Evolutionary conservation across 768 basidiomycete species (phyloP), one percentile per base, ranked within the genome.

Genomic region (Boletus huronensis): DNA sequence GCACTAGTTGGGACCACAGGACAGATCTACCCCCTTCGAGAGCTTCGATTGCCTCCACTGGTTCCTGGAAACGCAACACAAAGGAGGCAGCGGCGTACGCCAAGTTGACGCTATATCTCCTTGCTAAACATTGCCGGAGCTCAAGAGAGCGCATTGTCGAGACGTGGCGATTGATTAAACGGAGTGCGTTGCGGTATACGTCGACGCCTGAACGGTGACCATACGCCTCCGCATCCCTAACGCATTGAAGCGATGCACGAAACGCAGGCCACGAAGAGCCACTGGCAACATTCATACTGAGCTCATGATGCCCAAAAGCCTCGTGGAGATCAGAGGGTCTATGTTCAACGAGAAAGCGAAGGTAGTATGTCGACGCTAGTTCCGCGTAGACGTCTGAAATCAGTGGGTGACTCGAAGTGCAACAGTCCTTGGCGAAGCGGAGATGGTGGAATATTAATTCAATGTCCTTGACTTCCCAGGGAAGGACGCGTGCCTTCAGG

Each of bases 1-100:
- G 68, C 46, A 60, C 67, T 1, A 69, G 54, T 34, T 75, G 73
- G 16, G 60, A 57, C 74, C 73, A 75, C 48, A 74, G 29, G 8
- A 72, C n/a, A 5, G 67, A 67, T 16, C 74, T 61, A 3, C 70
- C 73, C 13, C 54, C 50, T 43, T 74, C 74, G 6, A 75, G 59
- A 1, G 56, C 43, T 41, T 70, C 71, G 21, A 75, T 47, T 1
- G 69, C 73, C 39, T 62, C 64, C 6, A 57, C 35, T n/a, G 52
- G 60, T 5, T 67, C 54, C 11, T 54, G 54, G 48, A 55, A 60
- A 41, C 63, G 61, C 46, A 71, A 38, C 1, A 68, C 61, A 32
- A 68, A 64, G 4, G 69, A 59, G 1, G 69, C 67, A 1, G 66
- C 72, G 14, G 65, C 65, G 11, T 54, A 59, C 0, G 70, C 65